Evolutionary conservation across 768 basidiomycete genomes (phyloP).

Genomic region (Lactifluus pinguis): DNA sequence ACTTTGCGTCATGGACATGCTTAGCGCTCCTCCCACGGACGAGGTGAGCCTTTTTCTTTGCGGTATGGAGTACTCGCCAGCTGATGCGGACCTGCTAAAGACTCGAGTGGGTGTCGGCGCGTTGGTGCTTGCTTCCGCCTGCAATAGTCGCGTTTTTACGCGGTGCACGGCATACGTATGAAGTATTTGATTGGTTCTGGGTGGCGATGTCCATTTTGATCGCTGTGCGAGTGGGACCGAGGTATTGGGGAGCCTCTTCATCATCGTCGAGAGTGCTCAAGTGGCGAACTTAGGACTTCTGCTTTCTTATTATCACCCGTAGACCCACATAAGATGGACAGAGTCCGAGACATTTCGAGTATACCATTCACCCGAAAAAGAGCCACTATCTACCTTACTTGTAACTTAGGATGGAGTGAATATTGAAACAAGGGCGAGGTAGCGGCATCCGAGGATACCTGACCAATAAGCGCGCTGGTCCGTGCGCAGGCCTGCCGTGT

Average conservation of each 20-base stretch:
- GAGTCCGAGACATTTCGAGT: background rate
- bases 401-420: too few relatives aligned
- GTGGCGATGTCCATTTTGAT: slow-evolving; percentile 39
- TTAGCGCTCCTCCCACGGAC: slow-evolving; percentile 28
- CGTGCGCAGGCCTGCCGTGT: too few relatives aligned
- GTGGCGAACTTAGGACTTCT: background rate
- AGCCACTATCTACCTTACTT: slow-evolving; percentile 57
- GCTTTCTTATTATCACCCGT: background rate
- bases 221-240: slow-evolving; percentile 34
- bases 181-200: slow-evolving; percentile 55
- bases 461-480: too few relatives aligned
- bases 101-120: slow-evolving; percentile 29
- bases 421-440: too few relatives aligned
- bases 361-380: background rate
- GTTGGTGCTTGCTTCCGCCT: slow-evolving; percentile 46
- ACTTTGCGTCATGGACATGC: slow-evolving; percentile 46
- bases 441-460: too few relatives aligned
- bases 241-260: slow-evolving; percentile 19
- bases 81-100: background rate
- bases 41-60: background rate
- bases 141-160: slow-evolving; percentile 49
- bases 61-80: background rate
- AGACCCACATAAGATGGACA: background rate
- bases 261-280: background rate
- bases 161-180: slow-evolving; percentile 58